phyloP scores from a whole-genome alignment of 768 basidiomycete species.

The Russula emetica region DNA sequence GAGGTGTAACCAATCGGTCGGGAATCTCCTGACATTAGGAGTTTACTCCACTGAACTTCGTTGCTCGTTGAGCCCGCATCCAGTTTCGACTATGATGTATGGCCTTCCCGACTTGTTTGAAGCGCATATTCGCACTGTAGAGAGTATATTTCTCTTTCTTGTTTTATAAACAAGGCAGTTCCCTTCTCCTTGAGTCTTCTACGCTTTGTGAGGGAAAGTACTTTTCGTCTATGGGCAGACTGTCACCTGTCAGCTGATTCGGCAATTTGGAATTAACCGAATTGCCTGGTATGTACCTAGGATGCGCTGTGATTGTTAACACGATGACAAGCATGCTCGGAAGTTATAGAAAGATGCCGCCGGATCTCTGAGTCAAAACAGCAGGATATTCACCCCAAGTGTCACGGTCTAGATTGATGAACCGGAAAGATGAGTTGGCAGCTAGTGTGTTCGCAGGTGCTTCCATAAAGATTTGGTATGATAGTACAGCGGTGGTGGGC shows the following conservation, averaged over 20 bases:
- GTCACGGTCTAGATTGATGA: not conserved
- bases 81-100: not conserved
- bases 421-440: not conserved
- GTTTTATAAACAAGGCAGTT: not conserved
- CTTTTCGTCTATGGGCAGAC: not conserved
- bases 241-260: not conserved
- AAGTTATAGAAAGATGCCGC: not conserved
- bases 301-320: constrained; percentile 32
- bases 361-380: not conserved
- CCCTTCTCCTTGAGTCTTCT: not conserved
- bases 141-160: not conserved
- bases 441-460: not conserved
- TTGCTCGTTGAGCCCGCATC: not conserved
- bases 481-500: too few relatives aligned
- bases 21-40: not conserved
- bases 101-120: too few relatives aligned
- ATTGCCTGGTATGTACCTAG: not conserved
- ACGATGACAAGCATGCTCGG: not conserved
- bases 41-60: not conserved
- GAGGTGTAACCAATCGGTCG: not conserved
- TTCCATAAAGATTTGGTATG: too few relatives aligned
- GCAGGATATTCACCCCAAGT: not conserved
- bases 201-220: not conserved
- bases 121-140: not conserved
- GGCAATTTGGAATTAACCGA: not conserved